A percentile compares a stretch with the other conserved stretches of the same genome.
Conservation (phyloP, 108 stramenopile genomes). For the Craspedostauros australis region DNA sequence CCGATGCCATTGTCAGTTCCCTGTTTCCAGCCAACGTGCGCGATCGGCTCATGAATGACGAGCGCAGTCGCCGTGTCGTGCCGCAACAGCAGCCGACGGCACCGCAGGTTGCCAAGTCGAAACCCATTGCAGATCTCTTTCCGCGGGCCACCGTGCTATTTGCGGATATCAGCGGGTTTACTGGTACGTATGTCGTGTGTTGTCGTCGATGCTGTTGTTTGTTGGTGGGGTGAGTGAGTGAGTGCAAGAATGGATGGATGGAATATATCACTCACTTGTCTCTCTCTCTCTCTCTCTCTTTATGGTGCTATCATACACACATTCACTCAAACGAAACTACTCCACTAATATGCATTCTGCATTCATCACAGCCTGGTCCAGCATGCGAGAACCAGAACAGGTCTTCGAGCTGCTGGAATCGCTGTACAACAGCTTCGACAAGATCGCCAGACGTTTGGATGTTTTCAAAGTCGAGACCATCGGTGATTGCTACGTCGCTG, state of each 20-base stretch:
- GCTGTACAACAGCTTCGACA: constrained; percentile 40
- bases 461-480: constrained; percentile 58
- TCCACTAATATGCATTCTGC: no score
- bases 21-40: constrained; percentile 44
- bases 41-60: constrained; percentile 2
- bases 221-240: no score
- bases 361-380: constrained; percentile 6
- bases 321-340: no score
- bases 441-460: constrained; percentile 25
- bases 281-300: background rate
- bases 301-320: background rate
- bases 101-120: background rate
- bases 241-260: no score
- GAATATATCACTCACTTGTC: background rate
- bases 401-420: constrained; percentile 42
- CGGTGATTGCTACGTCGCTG: constrained; percentile 48
- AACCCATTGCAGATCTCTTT: constrained; percentile 23
- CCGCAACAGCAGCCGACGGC: background rate
- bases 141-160: constrained; percentile 19
- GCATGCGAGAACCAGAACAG: constrained; percentile 20
- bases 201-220: background rate
- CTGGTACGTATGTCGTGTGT: background rate
- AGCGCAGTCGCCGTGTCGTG: background rate
- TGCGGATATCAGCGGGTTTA: constrained; percentile 19
- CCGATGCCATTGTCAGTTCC: constrained; percentile 34